Percentiles rank a stretch among this genome's conserved stretches.
Evolutionary conservation across 2,329 filamentous ascomycete species (phyloP).

Genomic region (Penicillium digitatum): DNA sequence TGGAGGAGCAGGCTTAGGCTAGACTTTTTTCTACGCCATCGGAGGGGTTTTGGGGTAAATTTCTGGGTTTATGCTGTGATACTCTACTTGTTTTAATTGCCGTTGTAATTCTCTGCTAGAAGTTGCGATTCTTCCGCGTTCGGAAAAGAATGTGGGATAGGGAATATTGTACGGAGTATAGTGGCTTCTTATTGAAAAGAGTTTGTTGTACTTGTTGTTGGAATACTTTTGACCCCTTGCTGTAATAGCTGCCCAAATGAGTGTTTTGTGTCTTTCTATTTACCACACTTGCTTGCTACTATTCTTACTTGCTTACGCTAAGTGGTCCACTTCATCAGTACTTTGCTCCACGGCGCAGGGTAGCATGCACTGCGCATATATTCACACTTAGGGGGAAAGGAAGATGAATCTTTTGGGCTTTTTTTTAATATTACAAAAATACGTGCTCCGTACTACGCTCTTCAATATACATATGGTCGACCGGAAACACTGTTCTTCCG

Average conservation of each 20-base stretch:
- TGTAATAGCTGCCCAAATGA: not conserved
- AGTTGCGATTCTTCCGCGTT: slow-evolving; percentile 1
- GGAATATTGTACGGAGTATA: slow-evolving; percentile 4
- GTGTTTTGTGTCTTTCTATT: not conserved
- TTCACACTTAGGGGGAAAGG: too few species aligned
- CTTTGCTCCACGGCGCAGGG: too few species aligned
- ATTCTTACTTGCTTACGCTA: not conserved
- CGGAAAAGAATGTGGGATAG: slow-evolving; percentile 7
- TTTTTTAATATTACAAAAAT: too few species aligned
- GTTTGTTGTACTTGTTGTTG: not conserved
- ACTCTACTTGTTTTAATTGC: slow-evolving; percentile 4
- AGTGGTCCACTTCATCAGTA: too few species aligned
- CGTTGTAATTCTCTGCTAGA: not conserved
- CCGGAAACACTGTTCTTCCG: too few species aligned
- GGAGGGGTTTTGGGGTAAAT: too few species aligned
- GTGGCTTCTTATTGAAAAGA: slow-evolving; percentile 4
- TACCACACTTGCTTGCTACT: too few species aligned
- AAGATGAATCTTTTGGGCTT: too few species aligned
- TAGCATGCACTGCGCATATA: too few species aligned
- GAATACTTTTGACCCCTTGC: not conserved
- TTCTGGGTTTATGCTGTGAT: slow-evolving; percentile 2
- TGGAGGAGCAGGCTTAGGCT: slow-evolving; percentile 40
- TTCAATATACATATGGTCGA: too few species aligned
- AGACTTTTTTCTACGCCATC: slow-evolving; percentile 1
- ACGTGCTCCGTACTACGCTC: too few species aligned